A percentile compares a stretch with the other conserved stretches of the same genome.
phyloP scores from a whole-genome alignment of 345 rosid species.

The Aquilaria sinensis region DNA sequence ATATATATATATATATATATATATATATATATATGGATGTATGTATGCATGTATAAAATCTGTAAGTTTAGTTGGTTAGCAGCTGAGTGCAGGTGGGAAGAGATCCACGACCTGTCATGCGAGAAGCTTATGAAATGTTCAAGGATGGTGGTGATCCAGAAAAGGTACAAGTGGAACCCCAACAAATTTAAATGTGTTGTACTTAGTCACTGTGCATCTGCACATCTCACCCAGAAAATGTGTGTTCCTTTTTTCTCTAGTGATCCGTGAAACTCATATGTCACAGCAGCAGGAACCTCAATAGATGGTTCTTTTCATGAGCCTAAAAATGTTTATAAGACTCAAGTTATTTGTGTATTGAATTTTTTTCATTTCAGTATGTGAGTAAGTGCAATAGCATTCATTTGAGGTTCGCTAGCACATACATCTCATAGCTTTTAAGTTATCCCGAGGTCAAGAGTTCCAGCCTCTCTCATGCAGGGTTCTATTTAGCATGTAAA shows the following conservation, averaged over 20 bases:
- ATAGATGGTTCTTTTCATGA: too few species aligned
- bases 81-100: slow-evolving; percentile 63
- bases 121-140: slow-evolving; percentile 71
- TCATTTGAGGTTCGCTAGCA: too few species aligned
- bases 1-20: too few species aligned
- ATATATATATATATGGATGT: too few species aligned
- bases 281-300: too few species aligned
- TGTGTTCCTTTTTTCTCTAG: not conserved
- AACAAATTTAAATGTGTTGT: not conserved
- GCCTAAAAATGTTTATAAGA: too few species aligned
- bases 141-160: slow-evolving; percentile 87
- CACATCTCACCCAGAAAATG: not conserved
- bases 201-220: not conserved
- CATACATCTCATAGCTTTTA: too few species aligned
- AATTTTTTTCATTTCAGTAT: not conserved
- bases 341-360: not conserved
- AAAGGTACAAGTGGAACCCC: slow-evolving; percentile 35
- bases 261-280: not conserved
- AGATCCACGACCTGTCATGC: slow-evolving; percentile 83
- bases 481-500: too few species aligned
- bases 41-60: not conserved
- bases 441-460: too few species aligned
- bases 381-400: not conserved
- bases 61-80: not conserved
- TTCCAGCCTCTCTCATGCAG: too few species aligned